phyloP scores from a whole-genome alignment of 179 eudicot genomes.

The Gypsophila paniculata region DNA sequence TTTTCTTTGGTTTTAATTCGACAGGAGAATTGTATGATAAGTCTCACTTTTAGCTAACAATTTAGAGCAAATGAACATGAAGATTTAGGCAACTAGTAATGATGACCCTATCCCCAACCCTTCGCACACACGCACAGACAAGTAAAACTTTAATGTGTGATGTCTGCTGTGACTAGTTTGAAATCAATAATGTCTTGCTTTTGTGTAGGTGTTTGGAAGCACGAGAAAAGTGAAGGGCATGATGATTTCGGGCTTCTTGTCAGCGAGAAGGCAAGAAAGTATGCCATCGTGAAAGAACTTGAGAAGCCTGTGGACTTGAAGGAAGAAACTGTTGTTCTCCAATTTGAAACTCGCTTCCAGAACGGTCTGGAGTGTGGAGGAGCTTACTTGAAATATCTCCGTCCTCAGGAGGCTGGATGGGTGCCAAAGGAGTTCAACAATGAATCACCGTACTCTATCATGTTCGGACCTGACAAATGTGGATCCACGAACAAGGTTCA shows the following conservation, averaged over 20 bases:
- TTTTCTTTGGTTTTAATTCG: too few species aligned
- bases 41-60: neutral
- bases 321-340: conserved; percentile 61
- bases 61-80: neutral
- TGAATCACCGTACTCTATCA: conserved; percentile 76
- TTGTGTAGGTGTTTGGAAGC: conserved; percentile 71
- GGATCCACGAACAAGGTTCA: conserved; percentile 90
- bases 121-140: neutral
- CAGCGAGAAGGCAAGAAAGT: conserved; percentile 76
- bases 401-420: conserved; percentile 86
- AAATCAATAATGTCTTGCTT: neutral
- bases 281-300: conserved; percentile 83
- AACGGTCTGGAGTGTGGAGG: conserved; percentile 93
- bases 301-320: conserved; percentile 54
- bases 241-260: conserved; percentile 91
- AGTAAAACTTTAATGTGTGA: neutral
- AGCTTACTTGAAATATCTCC: conserved; percentile 79
- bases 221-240: conserved; percentile 77
- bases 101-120: neutral
- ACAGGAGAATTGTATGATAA: too few species aligned
- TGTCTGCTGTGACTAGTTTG: neutral
- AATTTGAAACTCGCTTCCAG: conserved; percentile 75
- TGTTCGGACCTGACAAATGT: conserved; percentile 97
- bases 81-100: neutral
- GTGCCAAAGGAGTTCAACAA: conserved; percentile 68